phyloP scores from a whole-genome alignment of 768 basidiomycete genomes.

The Termitomyces sp. region DNA sequence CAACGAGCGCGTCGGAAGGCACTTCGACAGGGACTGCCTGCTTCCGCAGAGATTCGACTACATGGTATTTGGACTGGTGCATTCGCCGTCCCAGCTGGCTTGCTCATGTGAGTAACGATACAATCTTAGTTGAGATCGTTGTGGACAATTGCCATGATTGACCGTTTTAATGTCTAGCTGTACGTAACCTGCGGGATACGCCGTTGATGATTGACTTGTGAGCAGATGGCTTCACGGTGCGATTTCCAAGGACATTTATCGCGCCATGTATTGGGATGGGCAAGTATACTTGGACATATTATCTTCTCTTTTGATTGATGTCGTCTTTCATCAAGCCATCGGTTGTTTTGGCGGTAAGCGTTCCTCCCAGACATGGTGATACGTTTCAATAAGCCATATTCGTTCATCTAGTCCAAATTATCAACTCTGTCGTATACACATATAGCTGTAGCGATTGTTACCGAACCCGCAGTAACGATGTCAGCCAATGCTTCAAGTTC shows the following conservation, averaged over 20 bases:
- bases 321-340: constrained; percentile 18
- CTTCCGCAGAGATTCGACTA: constrained; percentile 30
- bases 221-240: constrained; percentile 32
- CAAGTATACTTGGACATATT: constrained; percentile 8
- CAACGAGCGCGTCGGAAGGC: constrained; percentile 27
- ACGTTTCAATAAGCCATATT: not conserved
- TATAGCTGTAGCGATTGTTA: constrained; percentile 39
- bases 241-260: constrained; percentile 29
- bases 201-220: not conserved
- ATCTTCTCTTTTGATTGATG: not conserved
- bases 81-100: constrained; percentile 29
- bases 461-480: constrained; percentile 32
- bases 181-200: not conserved
- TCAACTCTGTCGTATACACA: constrained; percentile 31
- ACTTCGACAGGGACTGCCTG: constrained; percentile 19
- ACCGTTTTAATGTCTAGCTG: too few relatives aligned
- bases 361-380: not conserved
- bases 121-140: not conserved
- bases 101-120: constrained; percentile 26
- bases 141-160: not conserved
- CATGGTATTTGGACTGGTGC: constrained; percentile 37
- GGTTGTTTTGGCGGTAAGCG: constrained; percentile 35
- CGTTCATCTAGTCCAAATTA: constrained; percentile 27
- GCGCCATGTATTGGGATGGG: constrained; percentile 38
- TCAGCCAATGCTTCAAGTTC: constrained; percentile 36